These are phyloP conservation scores for Penicillium sp. DNA, from an alignment of 2,329 filamentous ascomycete genomes.

Conservation along the genomic window DNA sequence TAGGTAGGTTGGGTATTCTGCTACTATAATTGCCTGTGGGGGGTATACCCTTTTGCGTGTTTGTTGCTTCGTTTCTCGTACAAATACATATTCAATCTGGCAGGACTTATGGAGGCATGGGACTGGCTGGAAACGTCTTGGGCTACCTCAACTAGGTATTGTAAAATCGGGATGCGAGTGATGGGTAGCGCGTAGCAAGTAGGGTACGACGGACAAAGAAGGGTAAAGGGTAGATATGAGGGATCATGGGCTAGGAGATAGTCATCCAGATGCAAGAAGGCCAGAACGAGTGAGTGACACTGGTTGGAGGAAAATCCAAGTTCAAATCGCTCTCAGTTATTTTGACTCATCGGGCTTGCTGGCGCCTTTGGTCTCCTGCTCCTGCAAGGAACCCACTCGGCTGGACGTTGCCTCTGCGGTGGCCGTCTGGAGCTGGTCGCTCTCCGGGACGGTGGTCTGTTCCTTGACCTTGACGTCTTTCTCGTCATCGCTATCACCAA, in stretches of 20 bases:
- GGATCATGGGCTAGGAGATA: neutral
- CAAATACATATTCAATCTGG: slow-evolving; percentile 12
- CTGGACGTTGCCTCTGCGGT: slow-evolving; percentile 50
- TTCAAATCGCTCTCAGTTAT: slow-evolving; percentile 16
- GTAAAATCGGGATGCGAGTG: slow-evolving; percentile 1
- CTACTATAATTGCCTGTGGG: slow-evolving; percentile 6
- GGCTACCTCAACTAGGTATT: slow-evolving; percentile 12
- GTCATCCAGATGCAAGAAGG: neutral
- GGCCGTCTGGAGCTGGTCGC: slow-evolving; percentile 62
- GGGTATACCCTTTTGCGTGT: slow-evolving; percentile 19
- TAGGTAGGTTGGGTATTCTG: neutral
- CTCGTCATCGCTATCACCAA: slow-evolving; percentile 94
- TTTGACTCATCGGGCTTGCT: slow-evolving; percentile 29
- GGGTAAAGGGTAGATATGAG: neutral
- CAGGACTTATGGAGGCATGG: neutral
- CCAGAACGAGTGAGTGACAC: neutral
- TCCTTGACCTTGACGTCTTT: slow-evolving; percentile 70
- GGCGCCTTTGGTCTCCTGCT: slow-evolving; percentile 16
- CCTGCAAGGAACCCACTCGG: slow-evolving; percentile 34
- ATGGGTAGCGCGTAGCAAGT: slow-evolving; percentile 1
- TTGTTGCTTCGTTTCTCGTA: slow-evolving; percentile 4
- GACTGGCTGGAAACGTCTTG: neutral
- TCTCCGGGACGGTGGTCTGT: slow-evolving; percentile 47
- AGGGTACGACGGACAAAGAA: neutral
- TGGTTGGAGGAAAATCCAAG: slow-evolving; percentile 1